Evolutionary conservation across 768 basidiomycete genomes (phyloP).

Genomic region (Lentinus tigrinus): DNA sequence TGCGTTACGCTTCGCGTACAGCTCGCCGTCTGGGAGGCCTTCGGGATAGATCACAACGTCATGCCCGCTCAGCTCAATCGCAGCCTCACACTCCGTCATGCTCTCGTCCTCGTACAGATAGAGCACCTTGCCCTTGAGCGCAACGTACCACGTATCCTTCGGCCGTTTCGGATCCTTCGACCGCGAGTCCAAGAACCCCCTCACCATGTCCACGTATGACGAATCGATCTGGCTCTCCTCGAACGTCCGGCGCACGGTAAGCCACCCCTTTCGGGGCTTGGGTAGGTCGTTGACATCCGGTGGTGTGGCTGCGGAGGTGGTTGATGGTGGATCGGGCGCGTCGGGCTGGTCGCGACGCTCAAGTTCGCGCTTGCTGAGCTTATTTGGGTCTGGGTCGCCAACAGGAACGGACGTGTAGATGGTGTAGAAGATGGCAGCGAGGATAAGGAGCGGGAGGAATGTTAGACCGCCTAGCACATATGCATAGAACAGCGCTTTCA

Average conservation of each 20-base stretch:
- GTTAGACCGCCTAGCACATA: conserved; percentile 91
- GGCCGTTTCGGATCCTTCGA: conserved; percentile 87
- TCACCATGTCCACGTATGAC: conserved; percentile 77
- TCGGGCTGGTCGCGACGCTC: conserved; percentile 21
- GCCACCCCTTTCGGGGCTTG: conserved; percentile 74
- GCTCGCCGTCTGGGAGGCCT: conserved; percentile 78
- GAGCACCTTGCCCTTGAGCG: conserved; percentile 86
- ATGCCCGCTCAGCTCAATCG: conserved; percentile 81
- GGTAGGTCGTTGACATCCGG: conserved; percentile 54
- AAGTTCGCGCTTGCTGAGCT: conserved; percentile 29
- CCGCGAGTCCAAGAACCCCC: conserved; percentile 75
- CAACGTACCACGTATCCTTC: conserved; percentile 92
- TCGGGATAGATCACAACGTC: conserved; percentile 76
- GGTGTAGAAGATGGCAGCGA: conserved; percentile 55
- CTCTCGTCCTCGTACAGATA: conserved; percentile 93
- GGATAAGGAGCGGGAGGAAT: conserved; percentile 77
- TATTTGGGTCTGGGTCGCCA: conserved; percentile 46
- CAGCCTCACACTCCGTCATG: conserved; percentile 88
- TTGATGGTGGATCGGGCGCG: conserved; percentile 29
- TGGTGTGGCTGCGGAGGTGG: conserved; percentile 25
- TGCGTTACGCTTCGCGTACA: conserved; percentile 88
- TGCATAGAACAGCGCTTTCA: conserved; percentile 73
- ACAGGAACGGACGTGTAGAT: conserved; percentile 88
- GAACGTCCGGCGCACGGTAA: conserved; percentile 78
- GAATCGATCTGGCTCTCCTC: conserved; percentile 62